phyloP scores from a whole-genome alignment of 805 yeast species.

The Brettanomyces naardenensis region DNA sequence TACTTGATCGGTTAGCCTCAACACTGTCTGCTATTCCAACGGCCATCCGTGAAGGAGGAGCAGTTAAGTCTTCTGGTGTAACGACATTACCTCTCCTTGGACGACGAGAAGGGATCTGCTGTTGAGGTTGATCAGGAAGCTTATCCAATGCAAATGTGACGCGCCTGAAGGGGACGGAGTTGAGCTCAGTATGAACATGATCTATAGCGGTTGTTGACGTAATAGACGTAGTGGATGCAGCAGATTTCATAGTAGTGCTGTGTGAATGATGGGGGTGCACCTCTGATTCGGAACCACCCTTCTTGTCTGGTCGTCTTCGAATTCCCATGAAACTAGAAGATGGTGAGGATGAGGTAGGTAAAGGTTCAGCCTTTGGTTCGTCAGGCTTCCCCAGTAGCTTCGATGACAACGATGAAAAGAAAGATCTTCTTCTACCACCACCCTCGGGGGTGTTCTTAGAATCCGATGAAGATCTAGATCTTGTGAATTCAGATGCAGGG shows the following conservation, averaged over 20 bases:
- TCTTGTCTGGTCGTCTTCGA: too few species aligned
- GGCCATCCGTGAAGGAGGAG: slow-evolving; percentile 55
- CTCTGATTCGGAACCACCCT: too few species aligned
- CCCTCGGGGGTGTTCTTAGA: slow-evolving; percentile 5
- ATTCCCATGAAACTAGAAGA: too few species aligned
- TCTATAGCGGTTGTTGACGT: too few species aligned
- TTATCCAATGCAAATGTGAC: slow-evolving; percentile 45
- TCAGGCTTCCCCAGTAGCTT: slow-evolving; percentile 21
- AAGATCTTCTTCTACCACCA: slow-evolving; percentile 13
- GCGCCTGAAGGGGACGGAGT: slow-evolving; percentile 31
- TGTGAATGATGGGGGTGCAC: too few species aligned
- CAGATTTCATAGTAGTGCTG: too few species aligned
- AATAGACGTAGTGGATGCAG: too few species aligned
- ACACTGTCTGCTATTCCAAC: slow-evolving; percentile 50
- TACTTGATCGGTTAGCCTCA: slow-evolving; percentile 8
- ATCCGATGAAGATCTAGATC: slow-evolving; percentile 2
- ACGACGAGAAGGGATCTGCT: slow-evolving; percentile 50
- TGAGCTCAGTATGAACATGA: too few species aligned
- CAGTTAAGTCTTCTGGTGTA: slow-evolving; percentile 58
- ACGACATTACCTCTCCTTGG: slow-evolving; percentile 48
- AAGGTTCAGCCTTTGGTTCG: too few species aligned
- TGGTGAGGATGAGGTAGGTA: too few species aligned
- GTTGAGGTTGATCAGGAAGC: slow-evolving; percentile 47
- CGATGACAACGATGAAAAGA: slow-evolving; percentile 28
- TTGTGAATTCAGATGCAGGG: background rate